Conservation (phyloP, 2,329 filamentous ascomycete species). For the Trichothecium roseum region DNA sequence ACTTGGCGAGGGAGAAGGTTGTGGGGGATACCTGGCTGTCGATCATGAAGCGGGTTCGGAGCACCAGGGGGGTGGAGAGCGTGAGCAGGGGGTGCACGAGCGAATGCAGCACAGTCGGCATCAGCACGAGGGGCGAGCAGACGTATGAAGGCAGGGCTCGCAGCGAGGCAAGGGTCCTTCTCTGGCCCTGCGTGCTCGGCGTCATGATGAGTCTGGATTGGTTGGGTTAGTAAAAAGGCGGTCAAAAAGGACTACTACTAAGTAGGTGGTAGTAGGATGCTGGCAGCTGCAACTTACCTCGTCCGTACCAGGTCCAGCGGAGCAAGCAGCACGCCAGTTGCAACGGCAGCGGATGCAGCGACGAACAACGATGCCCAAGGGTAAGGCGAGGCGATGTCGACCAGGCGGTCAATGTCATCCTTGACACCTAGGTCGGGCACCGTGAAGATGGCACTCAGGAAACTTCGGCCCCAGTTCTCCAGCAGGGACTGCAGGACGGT, state of each 20-base stretch:
- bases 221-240: background rate
- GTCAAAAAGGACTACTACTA: too few relatives aligned
- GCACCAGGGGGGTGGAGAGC: constrained; percentile 71
- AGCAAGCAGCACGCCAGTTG: constrained; percentile 70
- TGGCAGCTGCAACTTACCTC: constrained; percentile 25
- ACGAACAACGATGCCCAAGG: constrained; percentile 75
- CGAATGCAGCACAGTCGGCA: constrained; percentile 81
- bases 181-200: constrained; percentile 60
- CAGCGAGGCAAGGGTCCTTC: constrained; percentile 69
- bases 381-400: constrained; percentile 64
- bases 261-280: too few relatives aligned
- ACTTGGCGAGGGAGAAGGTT: constrained; percentile 72
- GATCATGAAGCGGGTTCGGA: constrained; percentile 75
- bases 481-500: constrained; percentile 75
- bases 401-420: constrained; percentile 67
- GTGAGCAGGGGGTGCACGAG: constrained; percentile 75
- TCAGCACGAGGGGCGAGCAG: constrained; percentile 58
- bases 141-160: constrained; percentile 68
- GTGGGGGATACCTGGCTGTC: constrained; percentile 73
- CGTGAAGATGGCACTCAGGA: constrained; percentile 84
- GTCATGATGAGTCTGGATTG: constrained; percentile 67
- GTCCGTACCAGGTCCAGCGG: constrained; percentile 88
- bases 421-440: constrained; percentile 73
- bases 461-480: constrained; percentile 84
- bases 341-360: constrained; percentile 50